Base-by-base conservation (phyloP, 768 basidiomycete genomes). In the Amanita rimosa region DNA sequence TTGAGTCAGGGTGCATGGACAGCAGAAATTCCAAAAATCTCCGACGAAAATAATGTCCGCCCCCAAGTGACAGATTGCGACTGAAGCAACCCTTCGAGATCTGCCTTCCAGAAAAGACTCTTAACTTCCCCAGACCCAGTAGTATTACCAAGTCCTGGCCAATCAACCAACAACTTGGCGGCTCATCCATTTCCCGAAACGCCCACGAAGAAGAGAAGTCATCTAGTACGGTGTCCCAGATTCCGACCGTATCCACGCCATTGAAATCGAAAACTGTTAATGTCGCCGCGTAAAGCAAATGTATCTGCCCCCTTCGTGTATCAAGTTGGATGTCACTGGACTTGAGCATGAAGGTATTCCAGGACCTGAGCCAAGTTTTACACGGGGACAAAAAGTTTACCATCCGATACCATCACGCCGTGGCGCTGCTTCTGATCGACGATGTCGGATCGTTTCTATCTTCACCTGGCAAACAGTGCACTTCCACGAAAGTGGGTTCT, bases 1-100 rank as follows among this genome's bases (percentile, higher is more conserved):
- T 10, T 53, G 63, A n/a, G 52, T 69, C 31, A 63, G 56, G 57
- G 74, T 74, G 36, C 29, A 21, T n/a, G 34, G 11, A 3, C 27
- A 33, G 37, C 62, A 45, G 31, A 51, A 49, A 36, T 46, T 14
- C 13, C 14, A 34, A 21, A 40, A n/a, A 1, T 31, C 44, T 11
- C 35, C 44, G 2, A 19, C 50, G 14, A 51, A 38, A 13, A 11
- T 24, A 10, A 35, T 35, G 27, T 43, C 54, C 3, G 47, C 42
- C 11, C n/a, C 47, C 52, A 16, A 46, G 41, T 21, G 41, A 46
- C 19, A 44, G 46, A 34, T 53, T 52, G 16, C 52, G 52, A 8
- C 41, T 35, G 2, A 55, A 55, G 38, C 48, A 41, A 4, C 45
- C 52, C 33, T 53, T 7, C 52, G 54, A 17, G 52, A 55, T 22